Evolutionary conservation across 805 yeast genomes (phyloP).

Genomic region (Yarrowia sp.): DNA sequence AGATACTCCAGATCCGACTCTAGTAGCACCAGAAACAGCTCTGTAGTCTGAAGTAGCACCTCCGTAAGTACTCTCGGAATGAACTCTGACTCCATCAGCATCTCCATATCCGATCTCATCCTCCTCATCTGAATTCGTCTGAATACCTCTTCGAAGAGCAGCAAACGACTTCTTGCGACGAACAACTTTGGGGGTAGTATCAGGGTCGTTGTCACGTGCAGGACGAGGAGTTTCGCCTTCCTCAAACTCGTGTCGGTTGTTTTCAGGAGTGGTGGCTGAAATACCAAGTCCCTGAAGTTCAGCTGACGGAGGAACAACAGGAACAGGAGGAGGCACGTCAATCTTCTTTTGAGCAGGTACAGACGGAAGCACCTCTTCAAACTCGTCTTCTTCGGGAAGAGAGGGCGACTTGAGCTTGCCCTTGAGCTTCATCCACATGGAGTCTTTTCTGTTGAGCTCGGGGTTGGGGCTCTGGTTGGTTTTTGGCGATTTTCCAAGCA

Average conservation of each 20-base stretch:
- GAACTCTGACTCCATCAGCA: neutral
- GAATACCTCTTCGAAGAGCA: slow-evolving; percentile 33
- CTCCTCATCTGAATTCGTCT: slow-evolving; percentile 28
- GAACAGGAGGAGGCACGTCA: neutral
- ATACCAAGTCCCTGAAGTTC: slow-evolving; percentile 4
- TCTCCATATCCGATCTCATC: slow-evolving; percentile 12
- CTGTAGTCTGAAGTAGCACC: neutral
- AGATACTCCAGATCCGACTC: neutral
- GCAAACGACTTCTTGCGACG: slow-evolving; percentile 20
- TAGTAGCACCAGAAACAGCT: neutral
- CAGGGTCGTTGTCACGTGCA: neutral
- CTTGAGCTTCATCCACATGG: slow-evolving; percentile 24
- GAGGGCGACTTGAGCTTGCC: neutral
- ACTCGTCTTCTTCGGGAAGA: neutral
- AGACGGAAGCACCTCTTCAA: neutral
- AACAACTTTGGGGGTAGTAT: slow-evolving; percentile 10
- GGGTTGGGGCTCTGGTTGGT: slow-evolving; percentile 6
- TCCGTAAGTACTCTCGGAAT: neutral
- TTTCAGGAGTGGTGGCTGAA: neutral
- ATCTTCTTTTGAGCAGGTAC: neutral
- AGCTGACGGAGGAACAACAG: neutral
- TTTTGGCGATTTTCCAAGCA: slow-evolving; percentile 14
- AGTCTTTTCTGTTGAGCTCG: slow-evolving; percentile 17
- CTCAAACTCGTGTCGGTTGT: neutral
- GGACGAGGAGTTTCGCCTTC: neutral